A percentile compares a stretch with the other conserved stretches of the same genome.
These are phyloP conservation scores for Wallacemonas collosoma DNA, from an alignment of 208 protist genomes.

Conservation along the genomic window DNA sequence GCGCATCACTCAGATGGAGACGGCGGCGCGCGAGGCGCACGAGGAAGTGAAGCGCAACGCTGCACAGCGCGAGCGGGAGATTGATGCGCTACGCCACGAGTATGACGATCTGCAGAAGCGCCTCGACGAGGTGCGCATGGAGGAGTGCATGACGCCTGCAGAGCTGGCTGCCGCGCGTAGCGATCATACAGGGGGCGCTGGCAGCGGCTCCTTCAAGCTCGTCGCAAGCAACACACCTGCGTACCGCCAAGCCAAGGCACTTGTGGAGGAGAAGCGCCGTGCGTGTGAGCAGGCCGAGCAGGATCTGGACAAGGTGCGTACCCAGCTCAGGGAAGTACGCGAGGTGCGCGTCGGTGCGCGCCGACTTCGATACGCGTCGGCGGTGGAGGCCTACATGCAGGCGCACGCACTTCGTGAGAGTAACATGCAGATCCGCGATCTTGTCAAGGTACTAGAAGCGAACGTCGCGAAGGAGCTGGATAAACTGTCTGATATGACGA, in stretches of 20 bases:
- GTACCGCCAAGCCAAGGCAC: conserved; percentile 45
- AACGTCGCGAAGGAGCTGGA: conserved; percentile 84
- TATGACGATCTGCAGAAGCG: conserved; percentile 42
- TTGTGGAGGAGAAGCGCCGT: conserved; percentile 39
- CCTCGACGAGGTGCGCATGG: conserved; percentile 73
- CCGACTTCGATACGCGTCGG: neutral
- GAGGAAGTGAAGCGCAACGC: conserved; percentile 59
- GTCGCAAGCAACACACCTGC: conserved; percentile 50
- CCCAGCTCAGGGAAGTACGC: conserved; percentile 36
- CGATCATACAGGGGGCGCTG: neutral
- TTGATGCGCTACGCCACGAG: conserved; percentile 61
- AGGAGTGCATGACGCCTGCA: conserved; percentile 54
- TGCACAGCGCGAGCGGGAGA: conserved; percentile 67
- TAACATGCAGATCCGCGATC: conserved; percentile 43
- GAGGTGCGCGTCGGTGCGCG: neutral
- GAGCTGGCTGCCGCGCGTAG: conserved; percentile 22
- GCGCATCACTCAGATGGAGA: conserved; percentile 62
- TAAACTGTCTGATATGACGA: conserved; percentile 79
- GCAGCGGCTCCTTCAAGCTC: conserved; percentile 47
- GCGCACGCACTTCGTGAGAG: conserved; percentile 13
- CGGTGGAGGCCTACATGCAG: conserved; percentile 17
- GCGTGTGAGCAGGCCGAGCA: conserved; percentile 54
- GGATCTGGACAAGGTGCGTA: conserved; percentile 29
- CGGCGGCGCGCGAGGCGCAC: conserved; percentile 73
- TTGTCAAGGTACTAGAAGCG: conserved; percentile 87